These are phyloP conservation scores for Ganoderma leucocontextum DNA, from an alignment of 1,284 basidiomycete genomes.

Conservation along the genomic window DNA sequence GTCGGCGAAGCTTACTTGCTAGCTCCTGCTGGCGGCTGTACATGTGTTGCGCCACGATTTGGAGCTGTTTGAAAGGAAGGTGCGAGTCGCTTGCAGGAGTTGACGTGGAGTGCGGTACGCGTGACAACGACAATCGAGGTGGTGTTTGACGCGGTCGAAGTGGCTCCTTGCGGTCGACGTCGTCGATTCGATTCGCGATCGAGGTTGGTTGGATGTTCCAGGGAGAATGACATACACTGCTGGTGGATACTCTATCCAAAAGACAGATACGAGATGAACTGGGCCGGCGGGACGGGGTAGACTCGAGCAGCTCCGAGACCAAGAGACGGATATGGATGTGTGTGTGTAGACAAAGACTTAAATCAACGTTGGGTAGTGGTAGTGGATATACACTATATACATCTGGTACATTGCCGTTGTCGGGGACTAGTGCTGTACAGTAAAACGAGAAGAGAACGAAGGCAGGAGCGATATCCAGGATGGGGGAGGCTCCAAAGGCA, in stretches of 20 bases:
- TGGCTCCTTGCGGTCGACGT: not conserved
- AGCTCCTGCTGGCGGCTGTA: not conserved
- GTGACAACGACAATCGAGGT: constrained; percentile 1
- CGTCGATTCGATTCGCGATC: constrained; percentile 1
- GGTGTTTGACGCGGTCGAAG: not conserved
- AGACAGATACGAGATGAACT: too few species aligned
- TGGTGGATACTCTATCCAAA: not conserved
- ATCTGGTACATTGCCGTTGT: constrained; percentile 24
- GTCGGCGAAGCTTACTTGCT: not conserved
- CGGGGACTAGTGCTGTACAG: constrained; percentile 27
- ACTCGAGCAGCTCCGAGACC: too few species aligned
- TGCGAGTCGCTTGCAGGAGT: not conserved
- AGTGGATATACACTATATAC: constrained; percentile 28
- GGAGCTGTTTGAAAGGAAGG: not conserved
- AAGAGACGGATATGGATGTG: not conserved
- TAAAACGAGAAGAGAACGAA: constrained; percentile 10
- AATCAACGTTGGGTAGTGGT: constrained; percentile 1
- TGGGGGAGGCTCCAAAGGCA: not conserved
- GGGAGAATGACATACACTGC: not conserved
- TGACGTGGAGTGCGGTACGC: not conserved
- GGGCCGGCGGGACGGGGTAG: too few species aligned
- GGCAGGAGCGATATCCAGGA: not conserved
- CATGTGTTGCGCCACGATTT: not conserved
- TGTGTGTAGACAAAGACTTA: not conserved
- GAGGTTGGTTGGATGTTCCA: not conserved